Conservation (phyloP, 441 rosid genomes). For the Bocquillonia castaneifolia region DNA sequence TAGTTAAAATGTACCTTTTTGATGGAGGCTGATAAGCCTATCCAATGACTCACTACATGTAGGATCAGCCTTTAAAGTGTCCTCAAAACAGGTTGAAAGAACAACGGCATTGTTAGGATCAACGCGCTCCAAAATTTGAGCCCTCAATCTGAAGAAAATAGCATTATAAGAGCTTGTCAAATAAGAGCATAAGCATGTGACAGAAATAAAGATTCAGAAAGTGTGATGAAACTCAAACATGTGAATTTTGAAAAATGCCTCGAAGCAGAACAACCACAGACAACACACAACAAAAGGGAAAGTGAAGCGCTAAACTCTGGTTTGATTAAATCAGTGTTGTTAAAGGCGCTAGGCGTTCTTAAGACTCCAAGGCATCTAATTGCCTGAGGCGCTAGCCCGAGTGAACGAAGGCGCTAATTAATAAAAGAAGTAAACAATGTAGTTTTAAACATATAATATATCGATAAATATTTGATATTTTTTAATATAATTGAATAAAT, state of each 20-base stretch:
- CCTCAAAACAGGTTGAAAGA: conserved; percentile 57
- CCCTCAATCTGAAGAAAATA: conserved; percentile 49
- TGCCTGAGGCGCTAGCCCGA: no score
- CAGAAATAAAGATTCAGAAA: background rate
- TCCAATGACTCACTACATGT: conserved; percentile 46
- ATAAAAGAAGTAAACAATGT: no score
- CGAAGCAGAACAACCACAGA: background rate
- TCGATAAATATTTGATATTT: no score
- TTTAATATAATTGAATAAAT: no score
- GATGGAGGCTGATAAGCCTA: conserved; percentile 58
- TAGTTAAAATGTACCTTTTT: conserved; percentile 34
- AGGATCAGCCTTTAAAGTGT: conserved; percentile 66
- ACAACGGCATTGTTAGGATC: conserved; percentile 30
- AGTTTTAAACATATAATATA: no score
- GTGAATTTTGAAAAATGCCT: background rate
- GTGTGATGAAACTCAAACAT: background rate
- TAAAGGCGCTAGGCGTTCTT: no score
- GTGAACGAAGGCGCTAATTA: no score
- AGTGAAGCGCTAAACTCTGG: no score
- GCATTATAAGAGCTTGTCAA: background rate
- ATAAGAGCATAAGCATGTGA: background rate
- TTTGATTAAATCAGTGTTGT: no score
- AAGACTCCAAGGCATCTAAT: no score
- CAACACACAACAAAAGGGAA: no score
- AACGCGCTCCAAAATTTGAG: conserved; percentile 51